These are phyloP conservation scores for Pythium aristosporum DNA, from an alignment of 352 stramenopile species.

Conservation along the genomic window DNA sequence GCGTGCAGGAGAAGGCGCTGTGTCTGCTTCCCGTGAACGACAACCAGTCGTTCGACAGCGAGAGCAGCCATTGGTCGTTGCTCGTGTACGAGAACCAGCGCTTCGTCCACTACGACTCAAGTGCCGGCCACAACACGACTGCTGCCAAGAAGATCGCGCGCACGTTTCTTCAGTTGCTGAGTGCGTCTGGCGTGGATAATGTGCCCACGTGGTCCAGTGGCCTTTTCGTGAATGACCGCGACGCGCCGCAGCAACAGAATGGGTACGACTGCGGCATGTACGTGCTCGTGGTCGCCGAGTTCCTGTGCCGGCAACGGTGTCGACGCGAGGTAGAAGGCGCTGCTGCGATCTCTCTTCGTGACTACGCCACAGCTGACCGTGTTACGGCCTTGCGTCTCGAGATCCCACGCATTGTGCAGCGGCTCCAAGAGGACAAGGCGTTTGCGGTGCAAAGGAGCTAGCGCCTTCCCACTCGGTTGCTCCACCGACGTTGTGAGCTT, in stretches of 20 bases:
- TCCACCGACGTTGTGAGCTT: neutral
- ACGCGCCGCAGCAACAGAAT: constrained; percentile 72
- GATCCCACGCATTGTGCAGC: constrained; percentile 40
- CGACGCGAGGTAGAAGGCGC: neutral
- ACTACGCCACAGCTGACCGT: constrained; percentile 49
- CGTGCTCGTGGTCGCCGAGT: constrained; percentile 68
- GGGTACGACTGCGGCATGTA: constrained; percentile 84
- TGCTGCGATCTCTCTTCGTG: constrained; percentile 22
- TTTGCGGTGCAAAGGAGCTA: neutral
- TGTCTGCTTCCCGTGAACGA: constrained; percentile 75
- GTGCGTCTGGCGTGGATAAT: constrained; percentile 2
- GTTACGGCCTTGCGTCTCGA: constrained; percentile 46
- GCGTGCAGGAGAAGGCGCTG: constrained; percentile 37
- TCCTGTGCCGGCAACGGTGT: constrained; percentile 38
- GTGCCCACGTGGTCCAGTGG: constrained; percentile 10
- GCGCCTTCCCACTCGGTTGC: neutral
- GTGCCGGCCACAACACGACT: constrained; percentile 49
- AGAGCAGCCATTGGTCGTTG: constrained; percentile 79
- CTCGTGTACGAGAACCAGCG: constrained; percentile 40
- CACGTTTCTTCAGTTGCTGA: constrained; percentile 47
- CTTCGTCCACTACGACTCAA: constrained; percentile 80
- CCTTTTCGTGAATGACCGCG: constrained; percentile 25
- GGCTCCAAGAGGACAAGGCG: constrained; percentile 5
- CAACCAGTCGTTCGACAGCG: constrained; percentile 49
- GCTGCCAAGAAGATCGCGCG: constrained; percentile 41